A percentile compares a stretch with the other conserved stretches of the same genome.
Conservation (phyloP, 768 basidiomycete genomes). For the Paxillus involutus region DNA sequence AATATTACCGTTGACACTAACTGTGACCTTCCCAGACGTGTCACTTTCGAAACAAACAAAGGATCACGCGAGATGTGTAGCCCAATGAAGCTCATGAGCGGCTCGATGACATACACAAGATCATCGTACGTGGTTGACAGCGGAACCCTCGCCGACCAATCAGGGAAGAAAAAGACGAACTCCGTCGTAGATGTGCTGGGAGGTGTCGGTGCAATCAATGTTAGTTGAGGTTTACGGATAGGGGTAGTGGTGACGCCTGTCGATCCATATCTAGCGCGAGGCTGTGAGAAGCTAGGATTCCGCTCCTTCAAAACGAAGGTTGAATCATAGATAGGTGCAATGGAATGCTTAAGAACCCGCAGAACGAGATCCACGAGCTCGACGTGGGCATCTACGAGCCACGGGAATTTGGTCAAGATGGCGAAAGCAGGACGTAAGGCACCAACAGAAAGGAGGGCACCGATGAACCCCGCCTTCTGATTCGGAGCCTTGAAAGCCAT, state of each 20-base stretch:
- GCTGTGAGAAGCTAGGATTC: slow-evolving; percentile 59
- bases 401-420: slow-evolving; percentile 80
- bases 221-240: slow-evolving; percentile 64
- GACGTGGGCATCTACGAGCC: slow-evolving; percentile 77
- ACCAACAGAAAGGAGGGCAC: slow-evolving; percentile 83
- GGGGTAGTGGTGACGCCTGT: slow-evolving; percentile 53
- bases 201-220: slow-evolving; percentile 77
- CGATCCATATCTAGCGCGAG: slow-evolving; percentile 63
- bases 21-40: slow-evolving; percentile 73
- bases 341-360: slow-evolving; percentile 67
- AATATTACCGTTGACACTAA: slow-evolving; percentile 51
- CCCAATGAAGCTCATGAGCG: slow-evolving; percentile 77
- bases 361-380: slow-evolving; percentile 88
- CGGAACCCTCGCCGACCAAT: slow-evolving; percentile 75
- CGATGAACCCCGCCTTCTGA: slow-evolving; percentile 79
- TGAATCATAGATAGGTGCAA: slow-evolving; percentile 64
- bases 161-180: slow-evolving; percentile 89
- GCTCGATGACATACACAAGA: slow-evolving; percentile 71
- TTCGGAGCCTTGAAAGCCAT: slow-evolving; percentile 49
- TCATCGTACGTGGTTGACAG: slow-evolving; percentile 65
- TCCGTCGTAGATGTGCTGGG: slow-evolving; percentile 71
- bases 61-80: slow-evolving; percentile 80
- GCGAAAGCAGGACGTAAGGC: slow-evolving; percentile 76
- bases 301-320: slow-evolving; percentile 54
- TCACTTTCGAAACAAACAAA: slow-evolving; percentile 73